A percentile compares a stretch with the other conserved stretches of the same genome.
Conservation (phyloP, 345 rosid genomes). For the Boechera divaricarpa region DNA sequence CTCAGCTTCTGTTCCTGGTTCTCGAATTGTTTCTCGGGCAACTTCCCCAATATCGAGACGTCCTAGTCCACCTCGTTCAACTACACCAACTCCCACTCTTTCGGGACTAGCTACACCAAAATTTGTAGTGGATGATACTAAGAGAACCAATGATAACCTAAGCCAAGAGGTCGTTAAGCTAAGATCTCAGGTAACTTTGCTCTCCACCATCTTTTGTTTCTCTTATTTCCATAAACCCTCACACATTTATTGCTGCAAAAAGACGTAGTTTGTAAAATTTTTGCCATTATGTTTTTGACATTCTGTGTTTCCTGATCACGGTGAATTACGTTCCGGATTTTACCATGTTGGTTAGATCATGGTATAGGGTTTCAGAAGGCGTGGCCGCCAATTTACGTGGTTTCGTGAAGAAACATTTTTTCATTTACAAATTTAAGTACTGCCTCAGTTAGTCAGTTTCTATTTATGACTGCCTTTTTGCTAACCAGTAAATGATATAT, state of each 20-base stretch:
- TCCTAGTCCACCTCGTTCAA: conserved; percentile 95
- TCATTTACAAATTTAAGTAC: not conserved
- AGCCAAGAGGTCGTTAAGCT: conserved; percentile 89
- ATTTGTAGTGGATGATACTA: conserved; percentile 73
- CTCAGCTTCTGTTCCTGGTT: conserved; percentile 99
- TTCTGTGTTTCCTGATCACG: conserved; percentile 10
- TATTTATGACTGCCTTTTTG: conserved; percentile 27
- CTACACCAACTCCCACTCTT: conserved; percentile 96
- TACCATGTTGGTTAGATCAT: conserved; percentile 24
- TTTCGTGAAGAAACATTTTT: conserved; percentile 2
- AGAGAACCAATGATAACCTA: conserved; percentile 73
- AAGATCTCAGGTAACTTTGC: conserved; percentile 73
- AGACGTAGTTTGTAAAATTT: conserved; percentile 1
- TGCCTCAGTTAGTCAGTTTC: conserved; percentile 19
- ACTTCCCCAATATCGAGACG: conserved; percentile 97
- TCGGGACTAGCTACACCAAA: conserved; percentile 89
- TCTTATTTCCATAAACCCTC: not conserved
- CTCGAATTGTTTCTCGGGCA: conserved; percentile 97
- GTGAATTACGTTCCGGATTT: conserved; percentile 8
- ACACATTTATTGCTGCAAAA: conserved; percentile 3
- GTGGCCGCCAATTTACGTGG: conserved; percentile 13
- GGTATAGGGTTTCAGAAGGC: not conserved
- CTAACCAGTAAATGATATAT: conserved; percentile 37
- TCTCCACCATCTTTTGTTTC: conserved; percentile 21
- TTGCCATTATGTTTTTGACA: not conserved